Evolutionary conservation across 2,329 filamentous ascomycete species (phyloP), one percentile per base, ranked within the genome.

Genomic region (Epichloe baconii): DNA sequence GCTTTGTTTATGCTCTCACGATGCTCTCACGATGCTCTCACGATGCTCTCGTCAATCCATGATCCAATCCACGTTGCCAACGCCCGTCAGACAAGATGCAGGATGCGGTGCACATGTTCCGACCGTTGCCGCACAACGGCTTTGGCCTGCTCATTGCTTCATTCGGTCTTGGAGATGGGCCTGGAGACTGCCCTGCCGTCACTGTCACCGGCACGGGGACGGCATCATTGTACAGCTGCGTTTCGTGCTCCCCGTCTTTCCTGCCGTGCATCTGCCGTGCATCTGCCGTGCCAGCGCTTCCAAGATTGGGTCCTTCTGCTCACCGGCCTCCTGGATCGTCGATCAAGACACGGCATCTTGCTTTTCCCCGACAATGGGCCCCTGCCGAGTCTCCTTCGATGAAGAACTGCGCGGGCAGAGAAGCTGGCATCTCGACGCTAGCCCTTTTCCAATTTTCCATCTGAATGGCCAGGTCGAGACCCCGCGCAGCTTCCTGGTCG

Each of bases 401-500:
- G 26, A 31, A 10, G n/a, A 52, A 50, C n/a, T 44, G 31, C 14
- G 42, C 52, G 8, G 52, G 53, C 26, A 46, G 44, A 3, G 53
- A 49, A 21, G 14, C 35, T 1, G 53, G 53, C 38, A 50, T 44
- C 38, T 55, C 53, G 3, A 52, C 46, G 5, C 48, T 37, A 7
- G 47, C 43, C 41, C 40, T 50, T 11, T 42, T 19, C 26, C 48
- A 15, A 10, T 50, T 50, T 21, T 55, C 52, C 34, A 14, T 14
- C 19, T 55, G 36, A 52, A 55, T 55, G 5, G 31, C 38, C 17
- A 37, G 37, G 17, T 53, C 44, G 6, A 53, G 15, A 5, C 40
- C 44, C 19, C 52, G 44, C 2, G 51, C 47, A 12, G 43, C 47
- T 44, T 53, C 51, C 44, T 53, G 47, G 36, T 58, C 52, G 38